phyloP scores from a whole-genome alignment of 2,329 filamentous ascomycete genomes.

The Colletotrichum musicola region DNA sequence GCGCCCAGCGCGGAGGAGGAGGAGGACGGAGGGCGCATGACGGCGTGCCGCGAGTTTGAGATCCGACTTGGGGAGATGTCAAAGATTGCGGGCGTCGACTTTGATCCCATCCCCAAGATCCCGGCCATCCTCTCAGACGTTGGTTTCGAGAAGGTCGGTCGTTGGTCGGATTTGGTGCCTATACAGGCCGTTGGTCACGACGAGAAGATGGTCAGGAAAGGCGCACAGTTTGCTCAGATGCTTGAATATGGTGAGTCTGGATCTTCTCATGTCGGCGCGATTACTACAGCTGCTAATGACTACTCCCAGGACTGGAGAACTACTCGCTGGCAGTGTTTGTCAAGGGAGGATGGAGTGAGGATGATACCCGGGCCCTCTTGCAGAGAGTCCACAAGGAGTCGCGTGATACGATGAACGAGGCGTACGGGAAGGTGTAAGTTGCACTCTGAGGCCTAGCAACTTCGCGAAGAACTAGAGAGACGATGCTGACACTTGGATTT shows the following conservation, averaged over 20 bases:
- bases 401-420: constrained; percentile 46
- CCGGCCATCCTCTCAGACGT: constrained; percentile 50
- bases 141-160: constrained; percentile 55
- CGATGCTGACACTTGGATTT: not conserved
- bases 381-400: constrained; percentile 48
- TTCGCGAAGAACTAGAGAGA: not conserved
- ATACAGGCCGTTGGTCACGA: constrained; percentile 56
- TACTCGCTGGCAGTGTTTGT: constrained; percentile 50
- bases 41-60: constrained; percentile 51
- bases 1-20: constrained; percentile 36
- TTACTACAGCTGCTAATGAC: constrained; percentile 24
- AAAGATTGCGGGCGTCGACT: constrained; percentile 51
- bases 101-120: constrained; percentile 54
- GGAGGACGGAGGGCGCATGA: constrained; percentile 39
- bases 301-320: constrained; percentile 43
- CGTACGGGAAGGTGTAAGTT: constrained; percentile 50
- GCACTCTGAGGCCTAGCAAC: too few relatives aligned
- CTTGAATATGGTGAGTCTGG: constrained; percentile 50
- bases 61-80: constrained; percentile 46
- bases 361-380: constrained; percentile 47
- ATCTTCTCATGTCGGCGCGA: not conserved
- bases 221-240: constrained; percentile 52
- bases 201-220: constrained; percentile 52
- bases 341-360: constrained; percentile 48
- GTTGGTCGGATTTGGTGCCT: constrained; percentile 57